phyloP scores from a whole-genome alignment of 192 early-diverging fungal genomes.

The Backusella tarrabulga region DNA sequence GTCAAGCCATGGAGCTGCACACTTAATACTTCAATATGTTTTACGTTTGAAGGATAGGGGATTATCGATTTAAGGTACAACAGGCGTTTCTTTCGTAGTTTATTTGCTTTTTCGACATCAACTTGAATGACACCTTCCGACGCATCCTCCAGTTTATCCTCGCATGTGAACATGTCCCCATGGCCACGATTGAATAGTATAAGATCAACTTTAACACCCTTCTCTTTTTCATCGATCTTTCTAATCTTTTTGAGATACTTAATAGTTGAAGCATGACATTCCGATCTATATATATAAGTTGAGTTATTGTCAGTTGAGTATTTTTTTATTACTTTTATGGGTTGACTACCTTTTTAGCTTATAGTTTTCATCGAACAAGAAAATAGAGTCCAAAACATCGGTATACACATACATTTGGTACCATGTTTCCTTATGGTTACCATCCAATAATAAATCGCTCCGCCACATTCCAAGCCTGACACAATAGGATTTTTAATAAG shows the following conservation, averaged over 20 bases:
- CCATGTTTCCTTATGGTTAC: not conserved
- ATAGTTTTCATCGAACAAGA: not conserved
- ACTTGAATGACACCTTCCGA: not conserved
- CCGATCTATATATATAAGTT: constrained; percentile 2
- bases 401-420: not conserved
- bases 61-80: not conserved
- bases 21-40: constrained; percentile 1
- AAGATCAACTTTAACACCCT: not conserved
- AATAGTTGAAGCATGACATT: not conserved
- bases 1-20: not conserved
- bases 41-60: not conserved
- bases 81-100: not conserved
- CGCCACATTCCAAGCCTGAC: not conserved
- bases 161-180: not conserved
- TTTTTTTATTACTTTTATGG: not conserved
- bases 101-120: constrained; percentile 2
- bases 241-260: not conserved
- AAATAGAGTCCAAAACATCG: not conserved
- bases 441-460: not conserved
- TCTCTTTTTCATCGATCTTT: not conserved
- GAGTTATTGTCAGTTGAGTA: not conserved
- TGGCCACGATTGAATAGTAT: not conserved
- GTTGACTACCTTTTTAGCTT: not conserved
- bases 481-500: not conserved
- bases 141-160: not conserved